Evolutionary conservation across 371 early-diverging fungal species (phyloP).

Genomic region (Mucor indicus): DNA sequence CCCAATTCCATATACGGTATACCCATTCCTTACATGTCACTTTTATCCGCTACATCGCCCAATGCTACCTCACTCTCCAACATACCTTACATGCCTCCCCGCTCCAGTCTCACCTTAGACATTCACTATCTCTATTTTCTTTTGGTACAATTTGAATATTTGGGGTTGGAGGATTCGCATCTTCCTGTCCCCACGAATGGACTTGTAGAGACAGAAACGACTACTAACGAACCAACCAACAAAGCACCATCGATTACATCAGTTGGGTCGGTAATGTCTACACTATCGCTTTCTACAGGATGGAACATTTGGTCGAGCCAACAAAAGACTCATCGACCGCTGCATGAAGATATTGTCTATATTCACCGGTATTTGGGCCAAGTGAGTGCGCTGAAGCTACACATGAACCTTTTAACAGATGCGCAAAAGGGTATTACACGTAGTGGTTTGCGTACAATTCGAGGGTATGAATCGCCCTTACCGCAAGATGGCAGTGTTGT

Average conservation of each 20-base stretch:
- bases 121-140: conserved; percentile 60
- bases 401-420: conserved; percentile 36
- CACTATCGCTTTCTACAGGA: conserved; percentile 56
- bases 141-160: conserved; percentile 56
- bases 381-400: conserved; percentile 52
- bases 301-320: conserved; percentile 63
- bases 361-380: conserved; percentile 50
- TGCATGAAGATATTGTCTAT: conserved; percentile 52
- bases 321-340: conserved; percentile 18
- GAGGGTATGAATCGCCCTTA: conserved; percentile 38
- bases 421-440: conserved; percentile 30
- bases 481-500: conserved; percentile 38
- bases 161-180: conserved; percentile 55
- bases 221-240: conserved; percentile 22
- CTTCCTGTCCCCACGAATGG: conserved; percentile 31
- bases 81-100: conserved; percentile 35
- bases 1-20: conserved; percentile 27
- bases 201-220: conserved; percentile 33
- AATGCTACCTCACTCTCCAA: conserved; percentile 26
- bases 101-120: conserved; percentile 52
- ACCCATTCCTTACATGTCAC: conserved; percentile 39
- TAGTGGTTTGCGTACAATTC: conserved; percentile 48
- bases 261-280: conserved; percentile 55
- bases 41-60: conserved; percentile 44
- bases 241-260: conserved; percentile 56